Conservation (phyloP, 495 filamentous ascomycete species). For the Sabuloglossum arenarium region DNA sequence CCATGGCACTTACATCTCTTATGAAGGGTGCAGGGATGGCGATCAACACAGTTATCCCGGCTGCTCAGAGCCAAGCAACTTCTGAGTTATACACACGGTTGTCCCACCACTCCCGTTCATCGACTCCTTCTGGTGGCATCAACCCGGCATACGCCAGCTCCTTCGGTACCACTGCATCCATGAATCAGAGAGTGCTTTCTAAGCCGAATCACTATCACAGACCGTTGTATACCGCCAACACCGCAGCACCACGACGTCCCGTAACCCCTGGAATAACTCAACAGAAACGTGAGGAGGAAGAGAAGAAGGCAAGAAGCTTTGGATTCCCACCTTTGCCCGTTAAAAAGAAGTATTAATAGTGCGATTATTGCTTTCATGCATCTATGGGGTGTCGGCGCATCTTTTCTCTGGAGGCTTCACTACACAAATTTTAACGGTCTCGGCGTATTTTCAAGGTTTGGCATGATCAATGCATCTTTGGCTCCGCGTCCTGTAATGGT, state of each 20-base stretch:
- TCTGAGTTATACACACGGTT: slow-evolving; percentile 8
- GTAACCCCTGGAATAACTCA: neutral
- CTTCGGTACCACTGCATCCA: slow-evolving; percentile 5
- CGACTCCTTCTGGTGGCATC: slow-evolving; percentile 4
- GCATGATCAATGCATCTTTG: too few relatives aligned
- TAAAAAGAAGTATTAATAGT: neutral
- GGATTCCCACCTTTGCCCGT: slow-evolving; percentile 8
- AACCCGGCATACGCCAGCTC: slow-evolving; percentile 5
- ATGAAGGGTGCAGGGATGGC: slow-evolving; percentile 3
- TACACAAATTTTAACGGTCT: too few relatives aligned
- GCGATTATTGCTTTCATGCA: neutral
- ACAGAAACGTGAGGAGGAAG: slow-evolving; percentile 3
- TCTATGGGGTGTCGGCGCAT: neutral
- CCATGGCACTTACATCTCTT: neutral
- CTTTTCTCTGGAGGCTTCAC: too few relatives aligned
- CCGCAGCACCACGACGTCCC: neutral
- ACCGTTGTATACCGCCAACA: neutral
- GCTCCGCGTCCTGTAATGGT: too few relatives aligned
- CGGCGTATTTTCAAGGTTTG: too few relatives aligned
- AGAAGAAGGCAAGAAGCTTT: slow-evolving; percentile 7
- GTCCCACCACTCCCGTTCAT: slow-evolving; percentile 5
- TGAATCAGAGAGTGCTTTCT: slow-evolving; percentile 6
- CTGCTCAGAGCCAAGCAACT: slow-evolving; percentile 6
- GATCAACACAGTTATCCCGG: slow-evolving; percentile 8
- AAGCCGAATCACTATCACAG: slow-evolving; percentile 4